Evolutionary conservation across 1,284 basidiomycete genomes (phyloP), one percentile per base, ranked within the genome.

Genomic region (Apiotrichum domesticum): DNA sequence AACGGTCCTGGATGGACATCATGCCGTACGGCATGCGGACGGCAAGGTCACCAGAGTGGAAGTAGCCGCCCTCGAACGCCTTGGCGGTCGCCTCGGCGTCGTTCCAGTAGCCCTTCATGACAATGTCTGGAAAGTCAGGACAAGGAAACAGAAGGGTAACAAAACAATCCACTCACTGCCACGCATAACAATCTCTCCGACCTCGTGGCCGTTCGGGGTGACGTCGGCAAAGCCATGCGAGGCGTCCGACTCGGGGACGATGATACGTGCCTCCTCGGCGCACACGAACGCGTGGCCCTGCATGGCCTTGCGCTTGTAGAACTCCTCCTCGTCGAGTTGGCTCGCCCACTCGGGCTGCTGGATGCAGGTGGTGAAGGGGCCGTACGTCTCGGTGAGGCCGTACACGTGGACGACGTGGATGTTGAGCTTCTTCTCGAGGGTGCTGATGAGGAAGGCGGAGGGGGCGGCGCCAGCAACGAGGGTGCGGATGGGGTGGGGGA

Each of bases 1-100:
- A 65, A 10, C 55, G 58, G 53, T 60, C 55, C 53, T 57, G 50
- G 46, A 54, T 84, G 64, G 76, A 77, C 21, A 92, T 74, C 75
- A 90, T 91, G 4, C 90, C 90, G 57, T 92, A 86, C 53, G 85
- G 82, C 65, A 91, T 88, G 77, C 92, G 82, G 41, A 88, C 84
- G 1, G 82, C 90, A 66, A 90, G 83, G 71, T 93, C 90, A 1
- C 90, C 89, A 0, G 87, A 89, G 69, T 87, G 81, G 85, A 92
- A 90, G 89, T 88, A 92, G 43, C 86, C 63, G 2, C 77, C 82
- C 40, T 84, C 84, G 80, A 87, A 84, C 0, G 81, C 86, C 34
- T 77, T 72, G n/a, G 71, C 72, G 0, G 88, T 90, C 67, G 87
- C 86, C 49, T 82, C 81, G 37, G 82, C 79, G 64, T 92, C 84